Base-by-base conservation (phyloP, 805 yeast species). In the Diddensiella caesifluorescens region DNA sequence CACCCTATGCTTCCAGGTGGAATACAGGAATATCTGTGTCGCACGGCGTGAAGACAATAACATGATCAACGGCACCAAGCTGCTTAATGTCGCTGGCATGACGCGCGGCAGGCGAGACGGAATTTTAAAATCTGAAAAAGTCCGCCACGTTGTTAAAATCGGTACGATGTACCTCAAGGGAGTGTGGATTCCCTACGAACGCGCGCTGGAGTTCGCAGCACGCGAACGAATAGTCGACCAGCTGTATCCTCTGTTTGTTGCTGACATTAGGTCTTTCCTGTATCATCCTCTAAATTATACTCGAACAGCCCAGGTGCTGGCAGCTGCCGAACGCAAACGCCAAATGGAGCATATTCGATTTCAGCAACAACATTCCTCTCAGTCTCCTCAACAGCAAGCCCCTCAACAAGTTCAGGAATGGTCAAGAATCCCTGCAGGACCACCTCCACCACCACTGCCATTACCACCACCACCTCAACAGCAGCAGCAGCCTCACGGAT, bases 101-200 rank as follows among this genome's bases (percentile, higher is more conserved):
- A 84, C 94, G 5, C 70, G 95, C 48, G 95, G 95, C 22, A 73
- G 92, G 50, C 71, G 95, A 54, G 95, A 85, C 61, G 95, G 95
- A n/a, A 80, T 85, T 46, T 67, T 85, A 47, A 85, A 85, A 62
- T 73, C 80, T 47, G 94, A 84, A 57, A 80, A 81, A 51, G 74
- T 78, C 23, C 69, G 92, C 37, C 86, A 81, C 59, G 94, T 85
- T 20, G 90, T 85, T 35, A 85, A 85, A 62, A 79, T 82, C 48
- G 95, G 95, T 3, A 78, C 88, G 9, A 85, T 85, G 90, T 87
- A 83, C 60, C 68, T 85, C 55, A 85, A 85, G 63, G 95, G 95
- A 25, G 95, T 85, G 31, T 85, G 95, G 95, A 83, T 85, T 46
- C 94, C 95, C 2, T 83, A 83, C 55, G 92, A 83, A 48, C 69